phyloP scores from a whole-genome alignment of 495 filamentous ascomycete species.

The Endocarpon pusillum region DNA sequence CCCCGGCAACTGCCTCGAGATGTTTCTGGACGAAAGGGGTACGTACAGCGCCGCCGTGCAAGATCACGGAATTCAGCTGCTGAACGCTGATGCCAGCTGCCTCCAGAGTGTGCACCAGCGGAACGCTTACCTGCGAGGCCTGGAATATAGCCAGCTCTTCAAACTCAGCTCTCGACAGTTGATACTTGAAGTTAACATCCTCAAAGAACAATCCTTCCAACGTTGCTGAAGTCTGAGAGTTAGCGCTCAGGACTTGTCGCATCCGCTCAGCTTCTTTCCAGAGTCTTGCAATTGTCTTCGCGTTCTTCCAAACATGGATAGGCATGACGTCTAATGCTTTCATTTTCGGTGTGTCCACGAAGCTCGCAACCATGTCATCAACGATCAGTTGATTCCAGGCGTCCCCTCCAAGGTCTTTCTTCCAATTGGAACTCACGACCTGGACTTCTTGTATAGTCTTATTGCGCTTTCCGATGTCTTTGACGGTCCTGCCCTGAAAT shows the following conservation, averaged over 20 bases:
- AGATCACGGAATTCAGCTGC: conserved; percentile 78
- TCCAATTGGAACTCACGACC: conserved; percentile 76
- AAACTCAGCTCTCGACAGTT: conserved; percentile 64
- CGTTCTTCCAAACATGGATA: conserved; percentile 49
- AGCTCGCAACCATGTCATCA: conserved; percentile 67
- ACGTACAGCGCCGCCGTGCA: conserved; percentile 78
- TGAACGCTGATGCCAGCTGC: conserved; percentile 52
- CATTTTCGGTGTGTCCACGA: conserved; percentile 51
- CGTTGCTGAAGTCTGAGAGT: conserved; percentile 57
- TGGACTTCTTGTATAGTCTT: conserved; percentile 91
- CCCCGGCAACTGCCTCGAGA: conserved; percentile 59
- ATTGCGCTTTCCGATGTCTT: conserved; percentile 85
- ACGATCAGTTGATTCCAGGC: conserved; percentile 73
- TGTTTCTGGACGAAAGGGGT: conserved; percentile 89
- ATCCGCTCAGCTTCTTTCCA: conserved; percentile 80
- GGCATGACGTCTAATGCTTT: conserved; percentile 46
- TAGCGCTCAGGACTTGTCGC: conserved; percentile 85
- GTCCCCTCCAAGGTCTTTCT: conserved; percentile 79
- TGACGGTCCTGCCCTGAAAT: conserved; percentile 78
- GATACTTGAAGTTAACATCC: conserved; percentile 85
- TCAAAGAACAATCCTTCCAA: conserved; percentile 77
- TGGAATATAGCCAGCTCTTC: conserved; percentile 62
- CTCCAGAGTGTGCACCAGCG: conserved; percentile 57
- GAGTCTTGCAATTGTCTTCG: conserved; percentile 70
- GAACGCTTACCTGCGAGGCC: conserved; percentile 46